These are phyloP conservation scores for Viola odorata DNA, from an alignment of 345 rosid genomes.

Conservation along the genomic window DNA sequence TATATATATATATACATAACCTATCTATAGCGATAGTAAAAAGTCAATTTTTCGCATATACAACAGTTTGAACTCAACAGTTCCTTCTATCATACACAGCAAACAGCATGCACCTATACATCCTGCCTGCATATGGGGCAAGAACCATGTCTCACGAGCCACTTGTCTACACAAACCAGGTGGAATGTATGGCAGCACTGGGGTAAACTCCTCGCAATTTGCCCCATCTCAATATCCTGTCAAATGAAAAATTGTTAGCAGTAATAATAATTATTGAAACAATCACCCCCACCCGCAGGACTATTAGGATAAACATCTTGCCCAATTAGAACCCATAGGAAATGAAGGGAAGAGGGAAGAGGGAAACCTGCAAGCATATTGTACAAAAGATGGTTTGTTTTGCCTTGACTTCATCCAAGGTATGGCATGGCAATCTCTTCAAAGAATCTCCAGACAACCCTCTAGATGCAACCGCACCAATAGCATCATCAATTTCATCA, in stretches of 20 bases:
- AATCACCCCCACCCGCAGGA: too few species aligned
- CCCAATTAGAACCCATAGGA: background rate
- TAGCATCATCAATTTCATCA: conserved; percentile 36
- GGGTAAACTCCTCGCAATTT: conserved; percentile 63
- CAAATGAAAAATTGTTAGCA: background rate
- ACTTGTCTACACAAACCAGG: conserved; percentile 73
- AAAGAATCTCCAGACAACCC: conserved; percentile 61
- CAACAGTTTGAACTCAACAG: background rate
- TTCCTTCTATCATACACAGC: background rate
- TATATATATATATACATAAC: too few species aligned
- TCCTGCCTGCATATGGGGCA: conserved; percentile 73
- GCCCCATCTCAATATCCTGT: conserved; percentile 60
- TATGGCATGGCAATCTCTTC: conserved; percentile 59
- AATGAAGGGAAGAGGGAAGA: conserved; percentile 5
- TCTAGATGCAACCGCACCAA: conserved; percentile 36
- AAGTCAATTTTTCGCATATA: too few species aligned
- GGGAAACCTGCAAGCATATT: conserved; percentile 68
- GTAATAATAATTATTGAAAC: background rate
- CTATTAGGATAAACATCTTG: background rate
- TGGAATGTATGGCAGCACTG: conserved; percentile 66
- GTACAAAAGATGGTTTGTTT: conserved; percentile 47
- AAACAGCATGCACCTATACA: conserved; percentile 27
- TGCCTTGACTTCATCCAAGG: conserved; percentile 43
- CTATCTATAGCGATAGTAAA: too few species aligned
- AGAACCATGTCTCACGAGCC: conserved; percentile 66